Evolutionary conservation across 106 monocot species (phyloP).

Genomic region (Dendrobium nobile): DNA sequence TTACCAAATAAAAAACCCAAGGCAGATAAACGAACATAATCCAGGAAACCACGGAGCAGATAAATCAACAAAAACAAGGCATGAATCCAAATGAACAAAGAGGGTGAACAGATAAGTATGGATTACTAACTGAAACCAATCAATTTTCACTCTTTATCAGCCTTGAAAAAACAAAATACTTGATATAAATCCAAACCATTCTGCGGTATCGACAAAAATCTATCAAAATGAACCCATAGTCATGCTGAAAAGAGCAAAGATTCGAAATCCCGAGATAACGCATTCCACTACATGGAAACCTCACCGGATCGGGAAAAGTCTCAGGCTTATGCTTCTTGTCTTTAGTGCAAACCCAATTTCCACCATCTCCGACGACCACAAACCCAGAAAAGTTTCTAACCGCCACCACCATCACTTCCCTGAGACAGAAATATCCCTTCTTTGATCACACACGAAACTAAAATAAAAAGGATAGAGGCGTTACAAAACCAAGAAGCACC

Average conservation of each 20-base stretch:
- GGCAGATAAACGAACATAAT: not conserved
- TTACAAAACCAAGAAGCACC: not conserved
- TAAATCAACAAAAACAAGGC: not conserved
- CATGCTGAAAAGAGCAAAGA: not conserved
- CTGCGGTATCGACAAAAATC: not conserved
- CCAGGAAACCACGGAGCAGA: not conserved
- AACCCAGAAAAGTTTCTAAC: conserved; percentile 62
- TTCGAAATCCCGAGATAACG: not conserved
- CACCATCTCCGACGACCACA: conserved; percentile 53
- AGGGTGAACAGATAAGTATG: not conserved
- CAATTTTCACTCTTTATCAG: not conserved
- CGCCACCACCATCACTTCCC: conserved; percentile 72
- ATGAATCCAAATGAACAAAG: not conserved
- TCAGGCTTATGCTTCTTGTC: conserved; percentile 39
- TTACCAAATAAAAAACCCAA: not conserved
- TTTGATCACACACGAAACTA: not conserved
- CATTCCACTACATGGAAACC: conserved; percentile 3
- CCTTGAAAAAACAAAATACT: not conserved
- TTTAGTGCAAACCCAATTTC: conserved; percentile 53
- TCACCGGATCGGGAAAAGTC: conserved; percentile 59
- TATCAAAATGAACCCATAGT: not conserved
- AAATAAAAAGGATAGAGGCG: not conserved
- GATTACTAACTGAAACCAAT: not conserved
- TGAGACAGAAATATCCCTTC: conserved; percentile 13
- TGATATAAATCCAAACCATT: not conserved